Percentiles rank a stretch among this genome's conserved stretches.
Evolutionary conservation across 2,329 filamentous ascomycete species (phyloP).

Genomic region (Nemania sp.): DNA sequence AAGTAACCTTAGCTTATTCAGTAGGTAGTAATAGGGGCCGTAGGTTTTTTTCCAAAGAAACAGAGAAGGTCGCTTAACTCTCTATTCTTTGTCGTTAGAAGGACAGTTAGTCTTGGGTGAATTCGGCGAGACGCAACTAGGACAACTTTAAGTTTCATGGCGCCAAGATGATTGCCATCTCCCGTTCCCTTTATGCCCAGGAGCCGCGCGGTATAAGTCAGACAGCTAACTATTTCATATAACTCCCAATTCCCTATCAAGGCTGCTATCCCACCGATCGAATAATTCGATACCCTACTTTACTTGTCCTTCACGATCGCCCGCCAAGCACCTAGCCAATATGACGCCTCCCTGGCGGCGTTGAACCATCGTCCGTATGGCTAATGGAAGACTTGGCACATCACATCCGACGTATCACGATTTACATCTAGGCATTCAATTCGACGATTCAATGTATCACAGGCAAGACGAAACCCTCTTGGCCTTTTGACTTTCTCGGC

Average conservation of each 20-base stretch:
- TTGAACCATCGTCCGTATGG: neutral
- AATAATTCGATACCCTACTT: neutral
- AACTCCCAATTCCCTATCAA: slow-evolving; percentile 5
- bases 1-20: slow-evolving; percentile 2
- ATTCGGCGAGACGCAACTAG: neutral
- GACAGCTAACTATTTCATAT: slow-evolving; percentile 2
- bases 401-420: neutral
- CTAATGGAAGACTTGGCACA: slow-evolving; percentile 30
- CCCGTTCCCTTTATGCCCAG: neutral
- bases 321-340: slow-evolving; percentile 24
- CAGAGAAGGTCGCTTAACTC: neutral
- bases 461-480: neutral
- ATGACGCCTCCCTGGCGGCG: slow-evolving; percentile 16
- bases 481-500: neutral
- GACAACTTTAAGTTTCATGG: slow-evolving; percentile 2
- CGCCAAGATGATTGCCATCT: slow-evolving; percentile 26
- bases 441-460: neutral
- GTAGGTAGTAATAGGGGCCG: slow-evolving; percentile 3
- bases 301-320: slow-evolving; percentile 3
- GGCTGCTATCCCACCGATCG: slow-evolving; percentile 10
- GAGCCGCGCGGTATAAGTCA: slow-evolving; percentile 8
- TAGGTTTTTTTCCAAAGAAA: too few relatives aligned
- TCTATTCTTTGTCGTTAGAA: slow-evolving; percentile 12
- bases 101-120: slow-evolving; percentile 4
- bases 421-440: neutral